Evolutionary conservation across 2,329 filamentous ascomycete species (phyloP), one percentile per base, ranked within the genome.

Genomic region (Fusarium dlaminii): DNA sequence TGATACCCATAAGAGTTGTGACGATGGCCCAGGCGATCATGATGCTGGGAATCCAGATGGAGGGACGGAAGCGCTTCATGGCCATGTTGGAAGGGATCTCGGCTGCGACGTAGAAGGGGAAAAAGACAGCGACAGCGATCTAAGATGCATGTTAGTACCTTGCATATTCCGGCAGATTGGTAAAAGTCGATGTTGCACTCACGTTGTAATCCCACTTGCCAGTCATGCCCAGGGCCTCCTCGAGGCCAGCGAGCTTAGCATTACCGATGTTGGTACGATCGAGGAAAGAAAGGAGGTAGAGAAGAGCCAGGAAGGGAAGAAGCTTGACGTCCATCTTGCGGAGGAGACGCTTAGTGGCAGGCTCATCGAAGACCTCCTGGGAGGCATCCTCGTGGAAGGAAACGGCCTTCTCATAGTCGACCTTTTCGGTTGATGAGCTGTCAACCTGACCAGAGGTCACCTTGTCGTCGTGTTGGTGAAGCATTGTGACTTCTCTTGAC

Each of bases 41-140:
- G 73, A 89, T 86, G 68, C 79, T 82, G 8, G 87, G 85, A 34
- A 90, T 85, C 84, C 86, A 89, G 58, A 87, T 73, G 7, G 84
- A 86, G 7, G 87, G 89, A 11, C 86, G 84, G 55, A 87, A 80
- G 29, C 81, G 82, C 79, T 88, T 89, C 82, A 90, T 85, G 78
- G 88, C 84, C 51, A 90, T 82, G 79, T 90, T 90, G 68, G 85
- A 87, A 4, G 89, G 89, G 22, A 90, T 86, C 69, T 90, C 88
- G 34, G 85, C 83, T 1, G 83, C 80, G 66, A 88, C 85, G 65
- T 89, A 89, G 72, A 85, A 87, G 6, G 86, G 86, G 68, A 88
- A 89, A 71, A 89, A 86, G 40, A 89, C 80, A 7, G 87, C 84
- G 18, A 89, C 82, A 42, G 84, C 84, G 66, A 84, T 79, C 80